Evolutionary conservation across 1,284 basidiomycete species (phyloP).

Genomic region (Tilletia caries): DNA sequence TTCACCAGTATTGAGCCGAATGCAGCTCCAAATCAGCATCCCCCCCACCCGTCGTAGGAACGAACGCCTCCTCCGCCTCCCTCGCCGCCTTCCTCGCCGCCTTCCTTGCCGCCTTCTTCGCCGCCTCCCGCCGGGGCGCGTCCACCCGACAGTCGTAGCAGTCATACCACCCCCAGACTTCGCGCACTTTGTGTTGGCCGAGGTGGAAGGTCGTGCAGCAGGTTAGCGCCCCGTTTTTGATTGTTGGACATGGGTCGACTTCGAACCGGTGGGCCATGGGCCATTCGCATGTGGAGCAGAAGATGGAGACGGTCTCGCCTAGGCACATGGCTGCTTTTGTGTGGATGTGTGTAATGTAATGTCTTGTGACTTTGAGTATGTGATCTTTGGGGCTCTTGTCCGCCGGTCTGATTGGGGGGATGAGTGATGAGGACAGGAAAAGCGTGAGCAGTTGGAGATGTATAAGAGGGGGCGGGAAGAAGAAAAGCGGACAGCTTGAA

Average conservation of each 20-base stretch:
- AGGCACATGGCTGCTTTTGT: not conserved
- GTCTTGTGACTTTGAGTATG: too few species aligned
- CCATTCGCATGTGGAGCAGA: not conserved
- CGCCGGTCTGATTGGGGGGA: too few species aligned
- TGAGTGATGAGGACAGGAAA: too few species aligned
- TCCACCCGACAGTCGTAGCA: not conserved
- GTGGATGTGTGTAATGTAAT: too few species aligned
- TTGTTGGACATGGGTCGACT: not conserved
- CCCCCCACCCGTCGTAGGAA: not conserved
- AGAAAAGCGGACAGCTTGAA: too few species aligned
- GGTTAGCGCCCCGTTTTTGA: not conserved
- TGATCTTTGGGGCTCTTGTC: too few species aligned
- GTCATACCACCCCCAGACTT: not conserved
- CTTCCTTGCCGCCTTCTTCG: not conserved
- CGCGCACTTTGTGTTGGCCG: not conserved
- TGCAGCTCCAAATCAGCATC: not conserved
- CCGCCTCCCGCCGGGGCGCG: not conserved
- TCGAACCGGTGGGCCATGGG: not conserved
- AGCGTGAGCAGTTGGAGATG: too few species aligned
- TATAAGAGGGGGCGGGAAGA: too few species aligned
- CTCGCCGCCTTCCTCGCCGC: not conserved
- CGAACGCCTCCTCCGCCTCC: not conserved
- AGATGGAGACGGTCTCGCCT: not conserved
- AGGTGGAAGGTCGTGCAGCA: not conserved
- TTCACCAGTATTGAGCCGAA: constrained; percentile 6